phyloP scores from a whole-genome alignment of 129 eudicot species.

The Ambrosia artemisiifolia region DNA sequence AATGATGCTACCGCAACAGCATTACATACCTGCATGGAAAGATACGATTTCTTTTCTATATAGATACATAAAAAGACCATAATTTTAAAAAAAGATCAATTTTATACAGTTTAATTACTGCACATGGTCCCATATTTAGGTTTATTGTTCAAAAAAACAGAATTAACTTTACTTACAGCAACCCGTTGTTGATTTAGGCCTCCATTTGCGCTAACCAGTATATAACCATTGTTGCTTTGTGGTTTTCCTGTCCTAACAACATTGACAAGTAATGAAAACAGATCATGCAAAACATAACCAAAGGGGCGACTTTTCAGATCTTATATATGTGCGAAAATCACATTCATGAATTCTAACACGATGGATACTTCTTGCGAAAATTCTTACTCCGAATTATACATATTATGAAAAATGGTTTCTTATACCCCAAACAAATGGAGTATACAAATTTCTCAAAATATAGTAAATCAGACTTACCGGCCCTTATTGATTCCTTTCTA shows the following conservation, averaged over 20 bases:
- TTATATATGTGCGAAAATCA: not conserved
- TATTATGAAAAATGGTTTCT: not conserved
- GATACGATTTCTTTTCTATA: conserved; percentile 7
- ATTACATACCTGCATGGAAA: conserved; percentile 80
- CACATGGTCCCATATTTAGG: not conserved
- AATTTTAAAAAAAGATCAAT: not conserved
- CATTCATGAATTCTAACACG: not conserved
- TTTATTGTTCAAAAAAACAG: not conserved
- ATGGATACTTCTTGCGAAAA: not conserved
- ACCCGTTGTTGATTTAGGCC: conserved; percentile 98
- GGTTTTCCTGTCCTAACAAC: conserved; percentile 63
- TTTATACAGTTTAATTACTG: not conserved
- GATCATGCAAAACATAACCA: conserved; percentile 12
- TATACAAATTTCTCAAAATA: not conserved
- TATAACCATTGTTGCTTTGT: conserved; percentile 56
- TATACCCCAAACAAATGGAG: not conserved
- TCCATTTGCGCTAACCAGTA: conserved; percentile 92
- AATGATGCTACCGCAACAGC: conserved; percentile 94
- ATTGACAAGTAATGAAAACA: conserved; percentile 31
- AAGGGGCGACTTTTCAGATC: not conserved
- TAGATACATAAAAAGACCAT: not conserved
- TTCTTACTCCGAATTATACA: not conserved
- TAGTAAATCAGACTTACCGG: conserved; percentile 24
- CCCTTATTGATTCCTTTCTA: conserved; percentile 35
- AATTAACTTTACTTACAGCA: conserved; percentile 61